Evolutionary conservation across 306 rosid genomes (phyloP), one percentile per base, ranked within the genome.

Genomic region (Senna siamea): DNA sequence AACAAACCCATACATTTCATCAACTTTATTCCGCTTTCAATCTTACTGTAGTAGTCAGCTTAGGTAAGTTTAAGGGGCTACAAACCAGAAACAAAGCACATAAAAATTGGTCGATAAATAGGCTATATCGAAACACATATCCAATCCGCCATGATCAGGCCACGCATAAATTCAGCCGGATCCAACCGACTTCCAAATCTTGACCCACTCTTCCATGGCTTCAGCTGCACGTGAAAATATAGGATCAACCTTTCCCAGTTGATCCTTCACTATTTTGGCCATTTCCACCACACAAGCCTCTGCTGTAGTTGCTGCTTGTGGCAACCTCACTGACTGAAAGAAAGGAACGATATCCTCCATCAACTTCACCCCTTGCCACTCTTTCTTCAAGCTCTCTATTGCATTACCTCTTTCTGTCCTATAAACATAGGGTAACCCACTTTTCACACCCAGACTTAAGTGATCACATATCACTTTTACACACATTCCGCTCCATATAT

Each of bases 301-400:
- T 4, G 89, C 87, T 2, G 87, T 89, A 11, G 78, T 72, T 23
- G 93, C 92, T n/a, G 97, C 72, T 76, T 55, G 86, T 10, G 91
- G 77, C 57, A 92, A 66, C 82, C 80, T 84, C 22, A 92, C 70
- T 22, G 99, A 80, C 78, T 95, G 96, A 84, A 95, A 95, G 89
- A 95, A 92, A 60, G 99, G 99, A 64, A 95, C 93, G 55, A 90
- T 89, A 22, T 95, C 90, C 87, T 95, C 99, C 99, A 95, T 92
- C 72, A 90, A 71, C 76, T 88, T 95, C 84, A 95, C 96, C 60
- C 99, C 99, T 79, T 95, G 91, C 99, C 99, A 92, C 82, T 95
- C 98, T 83, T 95, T 95, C 85, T 88, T 92, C 90, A 92, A 80
- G 87, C 99, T 92, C 71, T 90, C 89, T 13, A 88, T 54, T 41